Percentiles rank a stretch among this genome's conserved stretches.
phyloP scores from a whole-genome alignment of 768 basidiomycete species.

The Naganishia randhawae region DNA sequence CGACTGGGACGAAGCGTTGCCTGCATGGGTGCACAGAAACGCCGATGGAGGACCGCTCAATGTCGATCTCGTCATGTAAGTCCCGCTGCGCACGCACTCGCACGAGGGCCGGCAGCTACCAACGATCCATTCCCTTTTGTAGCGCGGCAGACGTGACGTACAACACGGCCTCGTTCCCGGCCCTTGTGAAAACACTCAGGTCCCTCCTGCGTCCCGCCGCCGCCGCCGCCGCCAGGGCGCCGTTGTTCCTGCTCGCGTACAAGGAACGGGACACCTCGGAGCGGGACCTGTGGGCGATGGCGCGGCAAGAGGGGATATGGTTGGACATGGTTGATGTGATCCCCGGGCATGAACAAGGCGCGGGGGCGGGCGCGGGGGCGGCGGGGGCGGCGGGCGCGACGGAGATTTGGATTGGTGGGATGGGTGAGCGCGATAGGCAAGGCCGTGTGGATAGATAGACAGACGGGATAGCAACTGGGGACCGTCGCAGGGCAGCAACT shows the following conservation, averaged over 20 bases:
- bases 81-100: conserved; percentile 28
- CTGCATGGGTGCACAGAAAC: conserved; percentile 48
- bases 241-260: conserved; percentile 69
- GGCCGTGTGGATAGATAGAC: no score
- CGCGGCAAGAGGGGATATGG: conserved; percentile 56
- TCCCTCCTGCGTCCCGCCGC: conserved; percentile 53
- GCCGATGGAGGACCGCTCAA: neutral
- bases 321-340: conserved; percentile 61
- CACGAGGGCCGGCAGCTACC: no score
- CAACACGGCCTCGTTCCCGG: conserved; percentile 78
- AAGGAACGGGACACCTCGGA: conserved; percentile 79
- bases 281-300: conserved; percentile 67
- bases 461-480: neutral
- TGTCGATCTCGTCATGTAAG: conserved; percentile 66
- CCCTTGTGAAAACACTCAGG: conserved; percentile 66
- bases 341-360: conserved; percentile 61
- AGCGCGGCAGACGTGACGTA: conserved; percentile 93
- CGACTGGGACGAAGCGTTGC: conserved; percentile 73
- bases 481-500: neutral
- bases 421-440: conserved; percentile 46
- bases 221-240: conserved; percentile 41
- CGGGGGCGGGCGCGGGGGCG: conserved; percentile 42
- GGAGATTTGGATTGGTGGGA: conserved; percentile 19
- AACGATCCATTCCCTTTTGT: neutral
- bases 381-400: conserved; percentile 17